These are phyloP conservation scores for Rutidosis leptorrhynchoides DNA, from an alignment of 129 eudicot species.

Conservation along the genomic window DNA sequence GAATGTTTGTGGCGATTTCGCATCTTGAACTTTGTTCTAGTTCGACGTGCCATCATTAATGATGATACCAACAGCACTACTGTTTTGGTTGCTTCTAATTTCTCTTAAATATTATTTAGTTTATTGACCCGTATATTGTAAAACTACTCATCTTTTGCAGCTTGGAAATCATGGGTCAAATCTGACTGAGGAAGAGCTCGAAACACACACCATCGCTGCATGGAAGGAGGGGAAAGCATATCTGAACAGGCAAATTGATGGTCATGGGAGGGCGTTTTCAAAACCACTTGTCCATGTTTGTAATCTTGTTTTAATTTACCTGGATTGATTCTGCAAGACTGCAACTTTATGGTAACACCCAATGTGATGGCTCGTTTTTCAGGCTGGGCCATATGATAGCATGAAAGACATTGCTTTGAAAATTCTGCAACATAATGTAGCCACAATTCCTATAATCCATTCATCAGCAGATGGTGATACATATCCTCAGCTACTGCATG, in stretches of 20 bases:
- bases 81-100: too few species aligned
- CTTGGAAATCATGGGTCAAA: constrained; percentile 76
- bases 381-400: constrained; percentile 70
- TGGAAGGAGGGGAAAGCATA: constrained; percentile 70
- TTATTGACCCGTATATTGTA: background rate
- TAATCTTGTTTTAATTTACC: too few species aligned
- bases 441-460: constrained; percentile 62
- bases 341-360: too few species aligned
- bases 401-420: constrained; percentile 65
- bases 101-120: too few species aligned
- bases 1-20: background rate
- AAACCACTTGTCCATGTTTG: constrained; percentile 49
- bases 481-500: constrained; percentile 60
- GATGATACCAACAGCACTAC: too few species aligned
- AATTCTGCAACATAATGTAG: constrained; percentile 53
- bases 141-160: constrained; percentile 29
- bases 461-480: constrained; percentile 66
- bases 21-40: too few species aligned
- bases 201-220: constrained; percentile 67
- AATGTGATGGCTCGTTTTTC: too few species aligned
- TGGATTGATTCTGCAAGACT: too few species aligned
- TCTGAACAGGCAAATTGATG: constrained; percentile 42
- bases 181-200: constrained; percentile 78
- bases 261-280: constrained; percentile 34
- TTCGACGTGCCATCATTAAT: too few species aligned